phyloP scores from a whole-genome alignment of 192 early-diverging fungal genomes.

The Mortierella hygrophila region DNA sequence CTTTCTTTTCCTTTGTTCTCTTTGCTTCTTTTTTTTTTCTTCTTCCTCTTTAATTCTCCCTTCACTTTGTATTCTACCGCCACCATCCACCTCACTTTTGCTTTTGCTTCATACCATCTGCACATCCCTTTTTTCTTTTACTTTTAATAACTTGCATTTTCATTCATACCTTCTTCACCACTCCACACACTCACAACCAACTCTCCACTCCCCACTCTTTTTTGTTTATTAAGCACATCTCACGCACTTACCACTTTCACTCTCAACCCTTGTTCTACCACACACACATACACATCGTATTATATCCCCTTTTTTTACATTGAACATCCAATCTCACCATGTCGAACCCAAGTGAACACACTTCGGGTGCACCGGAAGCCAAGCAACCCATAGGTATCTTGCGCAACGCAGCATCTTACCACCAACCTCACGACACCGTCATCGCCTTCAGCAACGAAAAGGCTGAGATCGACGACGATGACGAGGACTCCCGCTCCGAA shows the following conservation, averaged over 20 bases:
- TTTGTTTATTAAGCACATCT: neutral
- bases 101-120: neutral
- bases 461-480: conserved; percentile 13
- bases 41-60: neutral
- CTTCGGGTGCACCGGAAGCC: conserved; percentile 13
- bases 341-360: conserved; percentile 36
- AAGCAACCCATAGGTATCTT: conserved; percentile 24
- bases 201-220: neutral
- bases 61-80: conserved; percentile 17
- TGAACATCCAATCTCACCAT: conserved; percentile 5
- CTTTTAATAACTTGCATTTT: neutral
- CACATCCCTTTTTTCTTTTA: neutral
- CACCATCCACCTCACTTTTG: neutral
- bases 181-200: neutral
- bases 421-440: conserved; percentile 25
- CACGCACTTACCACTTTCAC: neutral
- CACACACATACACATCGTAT: neutral
- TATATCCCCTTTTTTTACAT: neutral
- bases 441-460: conserved; percentile 30
- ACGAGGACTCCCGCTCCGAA: conserved; percentile 21
- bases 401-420: conserved; percentile 12
- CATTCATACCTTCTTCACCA: neutral
- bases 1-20: neutral
- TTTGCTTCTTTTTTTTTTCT: conserved; percentile 9
- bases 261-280: neutral